Evolutionary conservation across 495 filamentous ascomycete genomes (phyloP).

Genomic region (Patellaria atrata): DNA sequence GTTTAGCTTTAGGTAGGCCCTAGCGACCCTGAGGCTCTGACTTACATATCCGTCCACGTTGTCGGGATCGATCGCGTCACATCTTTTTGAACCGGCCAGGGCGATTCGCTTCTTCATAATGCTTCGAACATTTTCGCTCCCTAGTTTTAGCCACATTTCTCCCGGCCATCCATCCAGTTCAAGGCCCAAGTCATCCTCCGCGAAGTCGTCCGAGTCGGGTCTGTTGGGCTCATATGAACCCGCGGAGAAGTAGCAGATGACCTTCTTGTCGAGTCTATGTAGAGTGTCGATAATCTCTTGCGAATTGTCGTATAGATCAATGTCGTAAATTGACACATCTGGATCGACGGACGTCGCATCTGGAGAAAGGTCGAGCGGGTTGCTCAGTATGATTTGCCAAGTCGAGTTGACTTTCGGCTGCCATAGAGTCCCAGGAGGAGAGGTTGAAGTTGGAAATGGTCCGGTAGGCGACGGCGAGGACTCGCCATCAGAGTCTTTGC

Average conservation of each 20-base stretch:
- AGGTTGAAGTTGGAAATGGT: slow-evolving; percentile 11
- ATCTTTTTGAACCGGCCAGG: slow-evolving; percentile 43
- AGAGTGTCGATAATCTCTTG: slow-evolving; percentile 33
- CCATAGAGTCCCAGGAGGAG: slow-evolving; percentile 31
- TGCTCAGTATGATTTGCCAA: slow-evolving; percentile 34
- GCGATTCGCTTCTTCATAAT: slow-evolving; percentile 48
- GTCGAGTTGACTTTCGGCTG: slow-evolving; percentile 33
- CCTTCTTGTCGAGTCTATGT: slow-evolving; percentile 35
- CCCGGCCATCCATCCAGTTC: slow-evolving; percentile 46
- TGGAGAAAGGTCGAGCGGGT: slow-evolving; percentile 31
- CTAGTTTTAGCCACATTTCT: slow-evolving; percentile 52
- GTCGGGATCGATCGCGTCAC: slow-evolving; percentile 58
- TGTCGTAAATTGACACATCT: slow-evolving; percentile 41
- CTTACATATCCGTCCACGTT: slow-evolving; percentile 51
- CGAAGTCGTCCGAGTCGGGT: slow-evolving; percentile 40
- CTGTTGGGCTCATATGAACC: slow-evolving; percentile 49
- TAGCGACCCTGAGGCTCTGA: too few relatives aligned
- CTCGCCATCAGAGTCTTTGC: slow-evolving; percentile 5
- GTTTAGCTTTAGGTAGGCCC: not conserved
- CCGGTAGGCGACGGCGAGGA: slow-evolving; percentile 3
- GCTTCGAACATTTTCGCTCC: slow-evolving; percentile 38
- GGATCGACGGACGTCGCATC: slow-evolving; percentile 27
- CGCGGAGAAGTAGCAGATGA: slow-evolving; percentile 64
- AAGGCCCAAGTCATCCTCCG: slow-evolving; percentile 35
- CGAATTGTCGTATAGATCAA: slow-evolving; percentile 44